Base-by-base conservation (phyloP, 2,329 filamentous ascomycete genomes). In the Nigrospora oryzae region DNA sequence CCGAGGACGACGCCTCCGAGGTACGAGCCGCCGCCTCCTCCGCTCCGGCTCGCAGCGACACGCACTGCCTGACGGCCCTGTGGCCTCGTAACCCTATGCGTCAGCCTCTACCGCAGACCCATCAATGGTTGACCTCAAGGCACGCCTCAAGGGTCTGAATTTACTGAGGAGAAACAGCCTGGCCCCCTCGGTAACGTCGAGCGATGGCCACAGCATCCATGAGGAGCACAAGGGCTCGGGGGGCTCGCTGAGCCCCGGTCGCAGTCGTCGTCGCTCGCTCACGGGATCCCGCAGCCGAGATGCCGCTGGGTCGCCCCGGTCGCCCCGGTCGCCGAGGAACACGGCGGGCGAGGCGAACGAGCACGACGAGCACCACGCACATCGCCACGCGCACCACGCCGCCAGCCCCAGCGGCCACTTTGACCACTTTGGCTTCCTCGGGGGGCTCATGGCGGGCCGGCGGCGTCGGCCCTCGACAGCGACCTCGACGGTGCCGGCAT, bases 61-160 rank as follows among this genome's bases (percentile, higher is more conserved):
- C 23, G 23, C 23, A 28, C 23, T 28, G 23, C 23, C 8, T 28
- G 23, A 31, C 43, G 8, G 32, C 28, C 38, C 35, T 19, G 43
- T 14, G 32, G 34, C 39, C 13, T 38, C 35, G 38, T 23, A 38
- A 41, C 15, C 38, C 41, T 36, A 47, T 47, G 45, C 43, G 35
- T 43, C 45, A 34, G 34, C 45, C 30, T 44, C 42, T 19, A 19
- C 31, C 32, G 31, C 11, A 13, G 28, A 17, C 36, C 33, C 39
- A 35, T 36, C 46, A 38, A 48, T 48, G 46, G 46, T 44, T 35
- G 48, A 45, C 28, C 48, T 50, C 45, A 46, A 43, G 43, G 41
- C 45, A 38, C 48, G 42, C 30, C 43, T 50, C 48, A 48, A 47
- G 39, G 48, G 43, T 16, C 23, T 28, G 15, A 47, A 40, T 43